Conservation (phyloP, 139 green algal species). For the Gonium pectorale region DNA sequence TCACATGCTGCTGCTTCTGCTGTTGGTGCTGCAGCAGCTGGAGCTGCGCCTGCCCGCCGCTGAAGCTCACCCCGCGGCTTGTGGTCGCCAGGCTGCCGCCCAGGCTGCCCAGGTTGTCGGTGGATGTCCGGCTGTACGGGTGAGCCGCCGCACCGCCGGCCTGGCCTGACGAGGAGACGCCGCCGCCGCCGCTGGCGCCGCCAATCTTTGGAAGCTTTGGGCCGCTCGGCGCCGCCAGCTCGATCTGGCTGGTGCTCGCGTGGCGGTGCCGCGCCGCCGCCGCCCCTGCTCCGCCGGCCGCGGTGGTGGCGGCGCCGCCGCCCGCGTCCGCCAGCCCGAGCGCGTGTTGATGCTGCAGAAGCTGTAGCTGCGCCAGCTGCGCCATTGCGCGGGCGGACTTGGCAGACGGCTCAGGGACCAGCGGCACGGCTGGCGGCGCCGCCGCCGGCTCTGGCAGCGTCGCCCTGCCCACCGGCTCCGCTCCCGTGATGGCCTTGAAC, state of each 20-base stretch:
- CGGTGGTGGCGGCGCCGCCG: not conserved
- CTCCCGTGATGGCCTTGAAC: not conserved
- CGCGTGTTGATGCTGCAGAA: not conserved
- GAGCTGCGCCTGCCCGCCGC: not conserved
- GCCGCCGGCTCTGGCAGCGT: not conserved
- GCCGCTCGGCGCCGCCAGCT: not conserved
- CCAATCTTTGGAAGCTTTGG: slow-evolving; percentile 12
- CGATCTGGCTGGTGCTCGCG: slow-evolving; percentile 3
- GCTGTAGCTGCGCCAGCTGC: not conserved
- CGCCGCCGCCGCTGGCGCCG: not conserved
- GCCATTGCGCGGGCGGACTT: not conserved
- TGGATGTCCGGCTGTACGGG: too few relatives aligned
- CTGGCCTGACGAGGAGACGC: not conserved
- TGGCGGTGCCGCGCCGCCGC: too few relatives aligned
- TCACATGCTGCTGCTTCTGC: not conserved
- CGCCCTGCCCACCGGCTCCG: not conserved
- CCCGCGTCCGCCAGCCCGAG: not conserved
- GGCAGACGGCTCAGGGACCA: too few relatives aligned
- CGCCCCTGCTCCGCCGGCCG: not conserved
- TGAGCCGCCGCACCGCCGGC: not conserved
- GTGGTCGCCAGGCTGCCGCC: too few relatives aligned
- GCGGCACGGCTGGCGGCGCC: not conserved
- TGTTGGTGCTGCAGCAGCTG: not conserved
- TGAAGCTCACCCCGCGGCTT: not conserved
- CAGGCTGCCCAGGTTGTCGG: not conserved